These are phyloP conservation scores for Cucumis cinereus DNA, from an alignment of 306 rosid genomes.

Conservation along the genomic window DNA sequence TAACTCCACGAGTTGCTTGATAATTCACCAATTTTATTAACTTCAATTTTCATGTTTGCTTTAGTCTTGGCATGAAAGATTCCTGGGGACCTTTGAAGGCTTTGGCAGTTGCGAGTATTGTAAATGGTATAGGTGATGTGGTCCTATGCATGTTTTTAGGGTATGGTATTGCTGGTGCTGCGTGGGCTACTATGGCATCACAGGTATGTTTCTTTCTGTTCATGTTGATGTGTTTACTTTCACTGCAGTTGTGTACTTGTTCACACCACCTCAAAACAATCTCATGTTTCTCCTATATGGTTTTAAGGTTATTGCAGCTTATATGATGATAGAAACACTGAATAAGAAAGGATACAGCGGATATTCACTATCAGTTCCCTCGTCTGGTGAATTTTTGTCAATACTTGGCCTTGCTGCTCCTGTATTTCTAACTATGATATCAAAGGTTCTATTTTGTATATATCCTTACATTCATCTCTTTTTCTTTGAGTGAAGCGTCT, in stretches of 20 bases:
- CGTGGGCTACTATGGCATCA: constrained; percentile 78
- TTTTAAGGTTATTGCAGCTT: constrained; percentile 70
- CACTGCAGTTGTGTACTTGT: not conserved
- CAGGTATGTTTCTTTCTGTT: constrained; percentile 29
- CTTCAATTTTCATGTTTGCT: constrained; percentile 4
- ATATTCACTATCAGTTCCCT: constrained; percentile 52
- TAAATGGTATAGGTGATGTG: constrained; percentile 55
- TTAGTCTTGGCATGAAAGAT: constrained; percentile 88
- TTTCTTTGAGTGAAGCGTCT: not conserved
- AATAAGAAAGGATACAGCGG: constrained; percentile 67
- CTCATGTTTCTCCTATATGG: constrained; percentile 3
- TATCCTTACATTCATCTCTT: not conserved
- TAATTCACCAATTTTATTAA: not conserved
- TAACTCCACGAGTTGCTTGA: not conserved
- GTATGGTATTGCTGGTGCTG: constrained; percentile 73
- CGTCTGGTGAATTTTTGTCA: constrained; percentile 39
- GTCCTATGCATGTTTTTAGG: constrained; percentile 41
- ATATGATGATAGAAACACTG: constrained; percentile 69
- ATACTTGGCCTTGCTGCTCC: constrained; percentile 73
- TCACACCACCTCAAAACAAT: not conserved
- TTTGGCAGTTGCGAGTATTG: constrained; percentile 45
- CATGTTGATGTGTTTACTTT: not conserved
- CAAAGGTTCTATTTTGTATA: constrained; percentile 46
- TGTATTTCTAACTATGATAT: constrained; percentile 58
- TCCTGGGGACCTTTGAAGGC: constrained; percentile 84